Percentiles rank a stretch among this genome's conserved stretches.
These are phyloP conservation scores for Phaeomoniella chlamydospora DNA, from an alignment of 2,329 filamentous ascomycete species.

Conservation along the genomic window DNA sequence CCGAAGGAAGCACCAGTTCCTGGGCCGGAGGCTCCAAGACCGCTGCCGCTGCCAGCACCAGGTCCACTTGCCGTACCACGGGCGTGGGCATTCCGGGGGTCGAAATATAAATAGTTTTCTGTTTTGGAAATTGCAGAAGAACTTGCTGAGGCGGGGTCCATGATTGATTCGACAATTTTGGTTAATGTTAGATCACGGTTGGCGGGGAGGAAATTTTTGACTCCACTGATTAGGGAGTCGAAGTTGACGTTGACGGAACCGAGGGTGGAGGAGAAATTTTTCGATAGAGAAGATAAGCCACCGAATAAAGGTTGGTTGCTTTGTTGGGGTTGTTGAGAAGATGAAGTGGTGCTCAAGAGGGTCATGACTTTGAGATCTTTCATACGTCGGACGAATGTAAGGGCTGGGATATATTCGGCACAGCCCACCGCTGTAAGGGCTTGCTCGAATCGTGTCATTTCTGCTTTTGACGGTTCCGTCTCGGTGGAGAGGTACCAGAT, in stretches of 20 bases:
- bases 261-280: slow-evolving; percentile 75
- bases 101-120: slow-evolving; percentile 93
- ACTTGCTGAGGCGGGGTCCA: slow-evolving; percentile 84
- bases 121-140: slow-evolving; percentile 92
- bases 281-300: slow-evolving; percentile 83
- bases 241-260: slow-evolving; percentile 64
- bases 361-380: slow-evolving; percentile 96
- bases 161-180: slow-evolving; percentile 94
- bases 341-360: slow-evolving; percentile 72
- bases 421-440: slow-evolving; percentile 58
- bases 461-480: slow-evolving; percentile 65
- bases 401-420: slow-evolving; percentile 53
- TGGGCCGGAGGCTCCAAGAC: slow-evolving; percentile 29
- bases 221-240: slow-evolving; percentile 83
- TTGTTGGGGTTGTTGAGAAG: slow-evolving; percentile 48
- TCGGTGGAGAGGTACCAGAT: slow-evolving; percentile 97
- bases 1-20: slow-evolving; percentile 78
- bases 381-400: slow-evolving; percentile 80
- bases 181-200: slow-evolving; percentile 94
- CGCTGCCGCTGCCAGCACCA: slow-evolving; percentile 36
- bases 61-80: slow-evolving; percentile 73
- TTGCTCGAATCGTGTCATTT: slow-evolving; percentile 77
- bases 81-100: slow-evolving; percentile 84
- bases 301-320: slow-evolving; percentile 57
- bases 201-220: slow-evolving; percentile 94